Conservation (phyloP, 202 grass and related monocot species). For the Setaria italica region DNA sequence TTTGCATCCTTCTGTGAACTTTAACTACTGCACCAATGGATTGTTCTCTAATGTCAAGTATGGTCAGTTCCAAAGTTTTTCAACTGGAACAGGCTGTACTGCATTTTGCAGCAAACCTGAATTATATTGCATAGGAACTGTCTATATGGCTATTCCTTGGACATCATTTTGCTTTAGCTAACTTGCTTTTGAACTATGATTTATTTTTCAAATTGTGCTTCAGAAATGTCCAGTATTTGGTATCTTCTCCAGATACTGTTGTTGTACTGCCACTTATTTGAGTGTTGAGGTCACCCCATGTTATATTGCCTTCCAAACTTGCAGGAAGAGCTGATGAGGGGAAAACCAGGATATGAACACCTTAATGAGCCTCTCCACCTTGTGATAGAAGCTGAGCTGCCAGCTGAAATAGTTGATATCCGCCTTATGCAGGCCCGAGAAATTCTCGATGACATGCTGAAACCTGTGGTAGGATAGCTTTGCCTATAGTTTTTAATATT, state of each 20-base stretch:
- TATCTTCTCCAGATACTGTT: background rate
- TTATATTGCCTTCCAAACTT: background rate
- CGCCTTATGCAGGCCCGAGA: slow-evolving; percentile 49
- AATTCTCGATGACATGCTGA: slow-evolving; percentile 49
- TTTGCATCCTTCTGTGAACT: background rate
- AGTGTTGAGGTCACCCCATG: background rate
- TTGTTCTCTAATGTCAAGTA: background rate
- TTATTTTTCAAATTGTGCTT: background rate
- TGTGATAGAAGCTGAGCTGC: slow-evolving; percentile 52
- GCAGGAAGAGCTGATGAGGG: slow-evolving; percentile 54
- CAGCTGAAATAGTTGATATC: slow-evolving; percentile 41
- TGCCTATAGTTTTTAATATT: background rate
- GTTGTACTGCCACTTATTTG: background rate
- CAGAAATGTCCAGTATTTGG: background rate
- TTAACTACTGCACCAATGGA: background rate
- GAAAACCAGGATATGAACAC: slow-evolving; percentile 55
- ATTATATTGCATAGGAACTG: background rate
- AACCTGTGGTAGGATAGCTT: slow-evolving; percentile 48
- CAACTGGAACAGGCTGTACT: background rate
- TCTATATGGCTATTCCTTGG: background rate
- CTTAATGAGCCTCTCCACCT: slow-evolving; percentile 54
- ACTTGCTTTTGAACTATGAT: background rate
- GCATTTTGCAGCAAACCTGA: background rate
- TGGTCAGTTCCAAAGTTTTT: background rate
- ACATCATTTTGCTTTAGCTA: background rate